phyloP scores from a whole-genome alignment of 352 stramenopile genomes.

The Phytophthora pseudosyringae region DNA sequence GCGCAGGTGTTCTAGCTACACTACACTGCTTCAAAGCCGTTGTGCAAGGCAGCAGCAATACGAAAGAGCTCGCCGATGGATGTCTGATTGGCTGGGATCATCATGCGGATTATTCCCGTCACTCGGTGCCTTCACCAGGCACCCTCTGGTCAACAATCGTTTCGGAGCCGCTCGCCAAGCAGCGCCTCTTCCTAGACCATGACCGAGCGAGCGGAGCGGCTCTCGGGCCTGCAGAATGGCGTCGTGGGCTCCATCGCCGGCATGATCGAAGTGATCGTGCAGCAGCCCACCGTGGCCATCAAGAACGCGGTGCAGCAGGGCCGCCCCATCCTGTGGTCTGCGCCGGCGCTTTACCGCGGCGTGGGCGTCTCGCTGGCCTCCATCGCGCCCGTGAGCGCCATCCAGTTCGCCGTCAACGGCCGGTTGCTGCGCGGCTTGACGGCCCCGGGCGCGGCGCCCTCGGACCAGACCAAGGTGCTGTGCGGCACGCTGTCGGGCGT shows the following conservation, averaged over 20 bases:
- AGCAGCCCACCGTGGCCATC: conserved; percentile 86
- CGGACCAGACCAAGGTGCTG: conserved; percentile 63
- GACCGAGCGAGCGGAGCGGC: conserved; percentile 63
- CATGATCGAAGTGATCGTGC: conserved; percentile 85
- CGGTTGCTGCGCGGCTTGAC: conserved; percentile 57
- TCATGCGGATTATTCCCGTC: too few relatives aligned
- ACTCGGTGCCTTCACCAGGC: background rate
- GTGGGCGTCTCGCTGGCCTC: conserved; percentile 80
- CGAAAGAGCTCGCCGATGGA: too few relatives aligned
- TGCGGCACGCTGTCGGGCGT: conserved; percentile 69
- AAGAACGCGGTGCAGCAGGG: conserved; percentile 89
- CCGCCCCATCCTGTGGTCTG: conserved; percentile 67
- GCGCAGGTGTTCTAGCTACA: too few relatives aligned
- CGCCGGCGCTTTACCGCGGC: conserved; percentile 72
- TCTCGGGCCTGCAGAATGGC: conserved; percentile 76
- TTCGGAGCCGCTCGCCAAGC: background rate
- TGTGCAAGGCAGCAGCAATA: too few relatives aligned
- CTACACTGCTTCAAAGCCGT: too few relatives aligned
- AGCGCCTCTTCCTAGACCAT: conserved; percentile 17
- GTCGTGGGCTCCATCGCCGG: conserved; percentile 80
- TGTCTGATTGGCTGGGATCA: too few relatives aligned
- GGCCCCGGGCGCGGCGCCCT: conserved; percentile 16
- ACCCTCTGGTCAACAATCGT: conserved; percentile 4
- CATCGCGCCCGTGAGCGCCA: conserved; percentile 78
- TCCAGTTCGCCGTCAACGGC: conserved; percentile 85